phyloP scores from a whole-genome alignment of 352 stramenopile genomes.

The Phytophthora tentaculata region DNA sequence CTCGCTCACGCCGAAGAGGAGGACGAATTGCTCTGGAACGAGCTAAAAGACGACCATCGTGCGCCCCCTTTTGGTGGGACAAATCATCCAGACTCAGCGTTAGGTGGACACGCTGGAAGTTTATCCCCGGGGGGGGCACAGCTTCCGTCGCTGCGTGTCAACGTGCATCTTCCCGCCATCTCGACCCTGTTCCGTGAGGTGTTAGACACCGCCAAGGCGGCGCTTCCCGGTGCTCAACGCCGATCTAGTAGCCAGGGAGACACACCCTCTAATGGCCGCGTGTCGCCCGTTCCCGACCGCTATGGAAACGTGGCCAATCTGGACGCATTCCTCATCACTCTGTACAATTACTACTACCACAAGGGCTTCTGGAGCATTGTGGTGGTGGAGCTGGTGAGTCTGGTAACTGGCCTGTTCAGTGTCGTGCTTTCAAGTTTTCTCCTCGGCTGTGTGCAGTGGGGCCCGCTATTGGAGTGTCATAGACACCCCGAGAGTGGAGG shows the following conservation, averaged over 20 bases:
- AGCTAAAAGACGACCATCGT: constrained; percentile 68
- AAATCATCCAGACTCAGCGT: constrained; percentile 25
- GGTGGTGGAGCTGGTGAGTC: constrained; percentile 89
- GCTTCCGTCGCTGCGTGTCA: constrained; percentile 68
- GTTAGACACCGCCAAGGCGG: constrained; percentile 56
- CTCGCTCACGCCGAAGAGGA: constrained; percentile 47
- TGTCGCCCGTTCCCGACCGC: constrained; percentile 66
- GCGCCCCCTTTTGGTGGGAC: constrained; percentile 30
- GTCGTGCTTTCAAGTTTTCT: constrained; percentile 95
- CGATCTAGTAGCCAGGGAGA: constrained; percentile 13
- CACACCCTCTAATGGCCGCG: constrained; percentile 4
- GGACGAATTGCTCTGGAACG: constrained; percentile 84
- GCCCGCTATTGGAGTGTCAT: constrained; percentile 82
- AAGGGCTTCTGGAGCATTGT: constrained; percentile 93
- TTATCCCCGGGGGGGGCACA: constrained; percentile 13
- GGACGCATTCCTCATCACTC: constrained; percentile 91
- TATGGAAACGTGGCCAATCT: constrained; percentile 83
- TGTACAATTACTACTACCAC: constrained; percentile 96
- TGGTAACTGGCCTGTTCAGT: constrained; percentile 96
- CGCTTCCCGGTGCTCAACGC: constrained; percentile 32
- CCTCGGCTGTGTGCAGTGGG: constrained; percentile 97
- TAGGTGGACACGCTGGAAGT: constrained; percentile 30
- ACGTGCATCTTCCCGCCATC: constrained; percentile 80
- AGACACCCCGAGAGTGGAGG: constrained; percentile 67
- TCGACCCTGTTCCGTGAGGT: constrained; percentile 79